Conservation (phyloP, 805 yeast genomes). For the Teunomyces pallodes region DNA sequence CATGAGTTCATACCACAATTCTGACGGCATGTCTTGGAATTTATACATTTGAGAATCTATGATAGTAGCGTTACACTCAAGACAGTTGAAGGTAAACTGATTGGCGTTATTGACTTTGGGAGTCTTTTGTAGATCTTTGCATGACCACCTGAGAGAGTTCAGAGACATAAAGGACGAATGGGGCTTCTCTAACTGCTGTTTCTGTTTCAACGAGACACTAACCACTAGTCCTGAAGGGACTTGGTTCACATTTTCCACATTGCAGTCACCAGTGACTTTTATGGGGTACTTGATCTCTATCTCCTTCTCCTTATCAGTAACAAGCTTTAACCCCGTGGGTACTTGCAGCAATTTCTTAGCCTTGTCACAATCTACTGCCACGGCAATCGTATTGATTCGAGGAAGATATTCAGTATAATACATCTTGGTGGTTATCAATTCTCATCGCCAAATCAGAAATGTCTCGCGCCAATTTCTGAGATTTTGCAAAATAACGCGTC, state of each 20-base stretch:
- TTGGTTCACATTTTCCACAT: not conserved
- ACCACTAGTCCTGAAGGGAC: not conserved
- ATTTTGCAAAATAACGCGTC: not conserved
- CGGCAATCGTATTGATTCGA: conserved; percentile 6
- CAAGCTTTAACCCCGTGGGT: not conserved
- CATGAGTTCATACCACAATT: conserved; percentile 91
- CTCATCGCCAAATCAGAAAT: not conserved
- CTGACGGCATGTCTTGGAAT: conserved; percentile 78
- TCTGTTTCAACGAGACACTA: not conserved
- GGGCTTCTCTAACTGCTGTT: not conserved
- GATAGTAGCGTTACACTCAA: conserved; percentile 24
- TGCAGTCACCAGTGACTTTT: not conserved
- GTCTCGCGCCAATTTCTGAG: not conserved
- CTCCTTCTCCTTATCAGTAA: not conserved
- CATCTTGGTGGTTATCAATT: conserved; percentile 3
- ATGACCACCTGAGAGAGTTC: conserved; percentile 35
- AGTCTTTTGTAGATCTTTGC: conserved; percentile 38
- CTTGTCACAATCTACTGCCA: conserved; percentile 4
- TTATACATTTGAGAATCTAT: conserved; percentile 31
- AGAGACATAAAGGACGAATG: not conserved
- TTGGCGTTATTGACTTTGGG: conserved; percentile 18
- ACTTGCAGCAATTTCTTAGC: not conserved
- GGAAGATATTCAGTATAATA: conserved; percentile 9
- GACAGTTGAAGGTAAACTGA: conserved; percentile 31
- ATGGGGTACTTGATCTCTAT: conserved; percentile 1